These are phyloP conservation scores for Tetradesmus lagerheimii DNA, from an alignment of 139 green algal genomes.

Conservation along the genomic window DNA sequence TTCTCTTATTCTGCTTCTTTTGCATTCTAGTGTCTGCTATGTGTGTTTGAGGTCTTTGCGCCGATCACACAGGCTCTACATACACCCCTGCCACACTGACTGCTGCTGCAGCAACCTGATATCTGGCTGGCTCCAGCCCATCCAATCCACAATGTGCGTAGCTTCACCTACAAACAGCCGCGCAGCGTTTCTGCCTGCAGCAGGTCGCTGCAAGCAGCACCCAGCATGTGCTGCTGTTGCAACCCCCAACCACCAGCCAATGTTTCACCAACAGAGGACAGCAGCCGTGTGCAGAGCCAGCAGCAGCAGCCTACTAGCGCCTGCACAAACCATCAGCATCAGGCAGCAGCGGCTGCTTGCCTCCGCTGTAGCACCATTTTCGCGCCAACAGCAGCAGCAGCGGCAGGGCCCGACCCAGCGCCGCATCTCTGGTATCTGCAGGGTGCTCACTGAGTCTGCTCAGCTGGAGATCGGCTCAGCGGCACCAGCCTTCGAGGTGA, in stretches of 20 bases:
- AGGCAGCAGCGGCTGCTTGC: background rate
- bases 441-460: constrained; percentile 53
- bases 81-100: background rate
- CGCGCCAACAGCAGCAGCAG: background rate
- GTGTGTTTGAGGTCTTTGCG: no score
- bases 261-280: background rate
- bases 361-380: background rate
- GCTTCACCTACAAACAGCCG: background rate
- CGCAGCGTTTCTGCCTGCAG: background rate
- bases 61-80: background rate
- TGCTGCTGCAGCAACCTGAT: background rate
- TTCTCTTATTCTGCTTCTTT: background rate
- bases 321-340: background rate
- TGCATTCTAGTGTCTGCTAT: no score
- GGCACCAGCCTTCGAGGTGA: constrained; percentile 61
- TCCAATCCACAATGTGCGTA: background rate
- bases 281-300: background rate
- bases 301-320: background rate
- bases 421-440: constrained; percentile 19
- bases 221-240: background rate
- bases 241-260: constrained; percentile 2
- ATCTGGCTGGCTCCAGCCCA: background rate
- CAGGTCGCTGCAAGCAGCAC: background rate
- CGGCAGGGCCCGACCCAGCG: background rate
- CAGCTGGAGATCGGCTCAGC: constrained; percentile 49